phyloP scores from a whole-genome alignment of 2,329 filamentous ascomycete species.

The Colletotrichum magnum region DNA sequence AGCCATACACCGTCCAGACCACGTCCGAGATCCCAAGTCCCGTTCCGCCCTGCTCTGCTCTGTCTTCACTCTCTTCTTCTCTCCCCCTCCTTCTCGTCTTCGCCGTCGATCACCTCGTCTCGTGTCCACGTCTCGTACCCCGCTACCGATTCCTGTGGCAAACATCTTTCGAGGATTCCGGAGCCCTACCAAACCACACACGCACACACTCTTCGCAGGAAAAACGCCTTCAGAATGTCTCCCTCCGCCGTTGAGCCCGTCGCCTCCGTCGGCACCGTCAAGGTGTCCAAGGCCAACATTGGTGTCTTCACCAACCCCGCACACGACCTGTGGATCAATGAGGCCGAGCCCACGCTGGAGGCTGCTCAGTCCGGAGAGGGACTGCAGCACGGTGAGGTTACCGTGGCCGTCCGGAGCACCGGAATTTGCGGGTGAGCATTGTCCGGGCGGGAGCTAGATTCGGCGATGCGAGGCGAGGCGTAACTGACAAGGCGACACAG shows the following conservation, averaged over 20 bases:
- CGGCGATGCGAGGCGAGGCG: background rate
- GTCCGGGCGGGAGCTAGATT: background rate
- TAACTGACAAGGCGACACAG: constrained; percentile 58
- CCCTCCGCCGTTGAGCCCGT: constrained; percentile 51
- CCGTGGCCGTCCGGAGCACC: constrained; percentile 90
- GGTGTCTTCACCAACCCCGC: constrained; percentile 95
- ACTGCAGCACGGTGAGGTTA: constrained; percentile 87
- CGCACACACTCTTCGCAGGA: background rate
- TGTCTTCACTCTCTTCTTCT: constrained; percentile 13
- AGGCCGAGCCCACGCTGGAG: constrained; percentile 82
- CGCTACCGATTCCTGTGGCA: constrained; percentile 18
- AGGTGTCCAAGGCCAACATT: constrained; percentile 85
- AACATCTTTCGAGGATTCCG: background rate
- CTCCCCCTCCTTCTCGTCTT: background rate
- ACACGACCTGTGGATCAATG: constrained; percentile 91
- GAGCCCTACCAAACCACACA: constrained; percentile 12
- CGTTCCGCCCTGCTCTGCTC: background rate
- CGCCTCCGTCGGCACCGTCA: constrained; percentile 46
- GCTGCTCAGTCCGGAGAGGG: constrained; percentile 77
- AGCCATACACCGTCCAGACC: constrained; percentile 22
- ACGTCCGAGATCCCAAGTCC: constrained; percentile 6
- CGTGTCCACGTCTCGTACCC: constrained; percentile 24
- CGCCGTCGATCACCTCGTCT: constrained; percentile 16
- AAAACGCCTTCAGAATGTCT: constrained; percentile 48
- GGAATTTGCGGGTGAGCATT: constrained; percentile 88